Percentiles rank a stretch among this genome's conserved stretches.
Evolutionary conservation across 2,329 filamentous ascomycete genomes (phyloP).

Genomic region (Phaeophleospora eucalypticola): DNA sequence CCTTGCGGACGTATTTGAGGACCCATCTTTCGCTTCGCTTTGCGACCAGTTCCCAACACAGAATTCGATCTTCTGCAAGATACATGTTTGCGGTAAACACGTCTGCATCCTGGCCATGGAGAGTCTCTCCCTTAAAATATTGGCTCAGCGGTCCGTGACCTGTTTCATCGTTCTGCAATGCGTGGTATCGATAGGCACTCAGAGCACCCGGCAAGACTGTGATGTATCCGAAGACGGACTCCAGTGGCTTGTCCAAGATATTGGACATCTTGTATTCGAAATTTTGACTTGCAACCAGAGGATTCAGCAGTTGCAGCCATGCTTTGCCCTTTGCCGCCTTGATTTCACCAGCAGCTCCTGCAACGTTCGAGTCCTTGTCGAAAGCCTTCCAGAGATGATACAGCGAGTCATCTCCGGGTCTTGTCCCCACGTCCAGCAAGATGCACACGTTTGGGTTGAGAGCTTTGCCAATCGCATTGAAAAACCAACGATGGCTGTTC

Average conservation of each 20-base stretch:
- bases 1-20: constrained; percentile 94
- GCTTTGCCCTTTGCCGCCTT: constrained; percentile 90
- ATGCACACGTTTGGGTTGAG: constrained; percentile 96
- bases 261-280: constrained; percentile 99
- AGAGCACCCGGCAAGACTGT: constrained; percentile 93
- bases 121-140: constrained; percentile 98
- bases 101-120: constrained; percentile 93
- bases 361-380: constrained; percentile 94
- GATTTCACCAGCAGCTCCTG: constrained; percentile 94
- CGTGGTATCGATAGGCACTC: constrained; percentile 92
- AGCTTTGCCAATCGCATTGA: constrained; percentile 92
- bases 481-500: constrained; percentile 98
- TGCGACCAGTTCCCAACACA: constrained; percentile 92
- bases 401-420: constrained; percentile 81
- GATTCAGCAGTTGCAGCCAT: constrained; percentile 81
- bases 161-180: constrained; percentile 91
- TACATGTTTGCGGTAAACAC: constrained; percentile 99
- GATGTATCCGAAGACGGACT: constrained; percentile 97
- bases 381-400: constrained; percentile 99
- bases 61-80: constrained; percentile 80
- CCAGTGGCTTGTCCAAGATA: constrained; percentile 93
- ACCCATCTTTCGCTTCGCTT: constrained; percentile 96
- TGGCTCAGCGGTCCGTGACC: constrained; percentile 93
- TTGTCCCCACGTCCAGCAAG: constrained; percentile 91
- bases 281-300: constrained; percentile 92